Base-by-base conservation (phyloP, 2,329 filamentous ascomycete genomes). In the Fusarium robinianum region DNA sequence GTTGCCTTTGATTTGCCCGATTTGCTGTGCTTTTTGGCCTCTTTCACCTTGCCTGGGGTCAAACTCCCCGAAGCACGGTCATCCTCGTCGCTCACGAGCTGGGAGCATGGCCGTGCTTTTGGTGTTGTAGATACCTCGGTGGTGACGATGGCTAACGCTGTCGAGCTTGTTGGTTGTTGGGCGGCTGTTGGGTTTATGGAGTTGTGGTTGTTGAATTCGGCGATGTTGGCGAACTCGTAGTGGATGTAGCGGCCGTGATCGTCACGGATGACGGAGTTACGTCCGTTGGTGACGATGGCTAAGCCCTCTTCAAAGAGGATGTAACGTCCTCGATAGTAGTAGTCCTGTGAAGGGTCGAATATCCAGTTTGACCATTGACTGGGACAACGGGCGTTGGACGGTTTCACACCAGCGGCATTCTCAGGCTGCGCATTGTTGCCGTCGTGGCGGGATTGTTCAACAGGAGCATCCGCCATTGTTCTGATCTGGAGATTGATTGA, bases 281-380 rank as follows among this genome's bases (percentile, higher is more conserved):
- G 55, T 3, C 52, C 46, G 19, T 48, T 57, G 11, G 37, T 27
- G 10, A 34, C 35, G 21, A 58, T 40, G 22, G 37, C 24, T 22
- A 41, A 29, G 8, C 51, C 47, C 7, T 35, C 52, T 8, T 57
- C 35, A n/a, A 49, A 41, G 17, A 56, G 40, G 31, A 61, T 46
- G n/a, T 50, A 50, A 7, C 58, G 54, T 14, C 42, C 56, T 41
- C 58, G 58, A 8, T 53, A 61, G 18, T 58, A 60, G 37, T 51
- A 51, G 6, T 46, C 25, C 3, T 43, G 33, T 3, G 52, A 50
- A 5, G 19, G 8, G 21, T 58, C 45, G 3, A 52, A 37, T 18
- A 25, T 26, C 58, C 58, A 61, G 39, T 47, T 39, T 1, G 51
- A 53, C 56, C 58, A 61, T 30, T 31, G 31, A 15, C 31, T 27